Base-by-base conservation (phyloP, 352 stramenopile genomes). In the Pythium phragmitis region DNA sequence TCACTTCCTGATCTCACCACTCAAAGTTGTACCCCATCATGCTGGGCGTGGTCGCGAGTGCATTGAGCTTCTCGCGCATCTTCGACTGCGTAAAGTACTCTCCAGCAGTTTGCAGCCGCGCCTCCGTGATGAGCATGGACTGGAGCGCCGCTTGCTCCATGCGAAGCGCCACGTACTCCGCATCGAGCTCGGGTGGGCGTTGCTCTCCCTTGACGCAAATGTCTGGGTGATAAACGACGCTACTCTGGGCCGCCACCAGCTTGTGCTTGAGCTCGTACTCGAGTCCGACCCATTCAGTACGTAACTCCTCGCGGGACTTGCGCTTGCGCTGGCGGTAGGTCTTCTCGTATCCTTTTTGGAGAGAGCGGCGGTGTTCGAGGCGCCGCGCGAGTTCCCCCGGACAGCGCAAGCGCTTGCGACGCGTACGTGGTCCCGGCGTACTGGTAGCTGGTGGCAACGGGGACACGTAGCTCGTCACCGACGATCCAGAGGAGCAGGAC, bases 331-430 rank as follows among this genome's bases (percentile, higher is more conserved):
- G 21, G 19, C 63, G 46, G 54, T 69, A 69, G 47, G 36, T 56
- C 19, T 42, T 43, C 34, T 69, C 63, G 63, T 69, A 69, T 8
- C 63, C 63, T 43, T 69, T 50, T 33, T 69, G 63, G 1, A 69
- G 47, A 23, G 28, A 60, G 13, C 63, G 63, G 5, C 63, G 63
- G 48, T 64, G 63, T 3, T 30, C 52, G 12, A 41, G 54, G 19
- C 63, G 63, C 2, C 34, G 34, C 2, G 11, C 63, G 23, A 59
- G 4, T 33, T 64, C 62, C 12, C 48, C 53, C 17, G 53, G 34
- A 7, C 11, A 39, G 30, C 30, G 33, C 6, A 43, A 5, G n/a
- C 42, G 33, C 1, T 30, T 7, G n/a, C 42, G 60, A n/a, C 51
- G 51, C 12, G 6, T 17, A 3, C 28, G 36, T 26, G 7, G 1